Evolutionary conservation across 768 basidiomycete species (phyloP), one percentile per base, ranked within the genome.

Genomic region (Chlorophyllum brunneum): DNA sequence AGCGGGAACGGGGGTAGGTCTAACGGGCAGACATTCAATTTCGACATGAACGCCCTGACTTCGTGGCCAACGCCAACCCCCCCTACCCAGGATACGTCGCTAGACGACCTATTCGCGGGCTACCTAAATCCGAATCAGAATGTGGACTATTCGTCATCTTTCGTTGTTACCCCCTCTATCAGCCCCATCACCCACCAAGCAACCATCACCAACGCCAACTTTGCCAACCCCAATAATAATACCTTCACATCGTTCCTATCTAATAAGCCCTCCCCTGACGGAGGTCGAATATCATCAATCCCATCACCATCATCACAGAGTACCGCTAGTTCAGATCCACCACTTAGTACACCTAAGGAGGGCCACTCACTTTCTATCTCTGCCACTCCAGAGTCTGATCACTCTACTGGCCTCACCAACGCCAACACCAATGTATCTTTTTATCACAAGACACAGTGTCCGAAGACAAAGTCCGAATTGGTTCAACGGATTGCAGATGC

Each of bases 141-240:
- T 49, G 58, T 65, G 57, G 72, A 68, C 52, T 64, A 61, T 47
- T 67, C 63, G 48, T 64, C 67, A 46, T 56, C 66, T 55, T 65
- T 70, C 51, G 56, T 58, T 22, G 57, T 55, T 34, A 65, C 66
- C 22, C 56, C 72, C 23, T 68, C 81, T 13, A 67, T 82, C 33
- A 83, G 79, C 56, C 86, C 86, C 1, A 71, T 87, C 33, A 51
- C 72, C 6, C 86, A 86, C 55, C 71, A 74, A 51, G 59, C 63
- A 30, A 63, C 61, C 37, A 53, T 56, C 53, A 54, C 63, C 54
- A 55, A 61, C 58, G 34, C 48, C 58, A 58, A 61, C 33, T 49
- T 46, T 20, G 22, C 27, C 33, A 38, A 46, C 16, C 16, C 31
- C 18, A 27, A 34, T 9, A 44, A 39, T 31, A 39, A 42, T 30